phyloP scores from a whole-genome alignment of 257 asterid species.

The Agastache rugosa region DNA sequence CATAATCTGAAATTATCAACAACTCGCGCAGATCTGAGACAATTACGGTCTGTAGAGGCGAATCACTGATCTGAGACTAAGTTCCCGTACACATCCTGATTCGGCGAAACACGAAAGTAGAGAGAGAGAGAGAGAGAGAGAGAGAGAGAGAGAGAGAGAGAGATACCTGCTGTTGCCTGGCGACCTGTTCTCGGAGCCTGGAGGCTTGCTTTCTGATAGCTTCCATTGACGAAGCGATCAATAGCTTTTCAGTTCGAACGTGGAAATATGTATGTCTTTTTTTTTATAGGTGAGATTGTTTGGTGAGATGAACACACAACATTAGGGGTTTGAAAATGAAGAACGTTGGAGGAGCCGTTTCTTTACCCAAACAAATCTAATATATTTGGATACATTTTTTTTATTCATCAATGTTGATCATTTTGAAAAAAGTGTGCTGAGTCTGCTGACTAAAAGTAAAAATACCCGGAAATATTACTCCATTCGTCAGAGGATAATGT shows the following conservation, averaged over 20 bases:
- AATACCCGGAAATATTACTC: too few species aligned
- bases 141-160: conserved; percentile 8
- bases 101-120: background rate
- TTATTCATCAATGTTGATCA: background rate
- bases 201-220: conserved; percentile 92
- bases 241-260: conserved; percentile 17
- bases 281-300: conserved; percentile 4
- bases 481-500: too few species aligned
- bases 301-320: background rate
- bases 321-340: conserved; percentile 23
- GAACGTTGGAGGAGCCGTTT: conserved; percentile 32
- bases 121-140: conserved; percentile 19
- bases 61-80: conserved; percentile 31
- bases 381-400: background rate
- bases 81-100: conserved; percentile 34
- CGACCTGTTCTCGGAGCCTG: conserved; percentile 90
- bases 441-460: too few species aligned
- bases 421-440: background rate
- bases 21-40: conserved; percentile 43
- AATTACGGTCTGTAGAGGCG: background rate
- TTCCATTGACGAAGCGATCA: conserved; percentile 67
- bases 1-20: conserved; percentile 8
- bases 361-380: background rate
- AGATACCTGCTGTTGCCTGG: conserved; percentile 90
- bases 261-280: background rate